These are phyloP conservation scores for Phytophthora cryptogea DNA, from an alignment of 352 stramenopile species.

Conservation along the genomic window DNA sequence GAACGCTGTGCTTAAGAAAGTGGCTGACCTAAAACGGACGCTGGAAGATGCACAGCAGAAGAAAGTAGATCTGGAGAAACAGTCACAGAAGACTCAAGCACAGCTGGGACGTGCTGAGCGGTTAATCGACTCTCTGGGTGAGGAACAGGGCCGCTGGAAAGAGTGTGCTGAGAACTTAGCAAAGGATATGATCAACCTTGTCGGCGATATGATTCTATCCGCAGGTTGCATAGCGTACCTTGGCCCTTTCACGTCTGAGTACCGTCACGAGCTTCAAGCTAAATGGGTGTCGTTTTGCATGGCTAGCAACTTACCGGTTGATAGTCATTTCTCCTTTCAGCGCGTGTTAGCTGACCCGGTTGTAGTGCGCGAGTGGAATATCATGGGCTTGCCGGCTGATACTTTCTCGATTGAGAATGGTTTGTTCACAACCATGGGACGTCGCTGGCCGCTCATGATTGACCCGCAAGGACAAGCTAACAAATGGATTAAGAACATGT, in stretches of 20 bases:
- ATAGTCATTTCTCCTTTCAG: slow-evolving; percentile 86
- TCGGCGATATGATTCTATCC: slow-evolving; percentile 93
- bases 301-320: slow-evolving; percentile 79
- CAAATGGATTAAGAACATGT: slow-evolving; percentile 95
- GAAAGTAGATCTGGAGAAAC: slow-evolving; percentile 91
- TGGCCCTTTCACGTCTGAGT: slow-evolving; percentile 90
- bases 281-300: slow-evolving; percentile 89
- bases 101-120: slow-evolving; percentile 90
- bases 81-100: slow-evolving; percentile 85
- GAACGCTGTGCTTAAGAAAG: slow-evolving; percentile 78
- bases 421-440: slow-evolving; percentile 89
- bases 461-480: slow-evolving; percentile 94
- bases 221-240: slow-evolving; percentile 93
- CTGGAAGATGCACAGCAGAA: slow-evolving; percentile 91
- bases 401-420: slow-evolving; percentile 95
- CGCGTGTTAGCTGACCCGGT: slow-evolving; percentile 85
- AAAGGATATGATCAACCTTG: slow-evolving; percentile 89
- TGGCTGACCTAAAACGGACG: slow-evolving; percentile 88
- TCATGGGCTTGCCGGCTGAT: slow-evolving; percentile 92
- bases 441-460: slow-evolving; percentile 94
- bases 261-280: slow-evolving; percentile 76
- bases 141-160: slow-evolving; percentile 92
- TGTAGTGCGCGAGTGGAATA: slow-evolving; percentile 91
- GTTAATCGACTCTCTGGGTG: slow-evolving; percentile 89
- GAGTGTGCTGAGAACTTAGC: slow-evolving; percentile 76